Percentiles rank a stretch among this genome's conserved stretches.
Evolutionary conservation across 306 rosid species (phyloP).

Genomic region (Parietaria judaica): DNA sequence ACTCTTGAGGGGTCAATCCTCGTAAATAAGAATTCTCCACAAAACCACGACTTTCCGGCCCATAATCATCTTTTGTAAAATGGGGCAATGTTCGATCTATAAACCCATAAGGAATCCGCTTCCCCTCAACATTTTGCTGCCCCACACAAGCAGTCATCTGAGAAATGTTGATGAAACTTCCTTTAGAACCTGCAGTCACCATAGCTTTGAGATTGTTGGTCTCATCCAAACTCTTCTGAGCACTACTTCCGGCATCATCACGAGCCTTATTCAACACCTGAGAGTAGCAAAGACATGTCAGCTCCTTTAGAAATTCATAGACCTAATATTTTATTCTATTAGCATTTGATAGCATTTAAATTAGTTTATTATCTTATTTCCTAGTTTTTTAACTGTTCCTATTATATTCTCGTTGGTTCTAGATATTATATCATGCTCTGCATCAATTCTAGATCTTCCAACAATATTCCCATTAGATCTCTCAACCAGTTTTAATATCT

Average conservation of each 20-base stretch:
- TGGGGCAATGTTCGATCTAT: slow-evolving; percentile 92
- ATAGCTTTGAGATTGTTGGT: slow-evolving; percentile 96
- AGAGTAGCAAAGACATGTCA: slow-evolving; percentile 13
- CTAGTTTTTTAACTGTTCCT: too few relatives aligned
- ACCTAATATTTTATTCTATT: too few relatives aligned
- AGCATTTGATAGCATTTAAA: too few relatives aligned
- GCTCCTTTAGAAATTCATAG: neutral
- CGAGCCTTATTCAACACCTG: slow-evolving; percentile 90
- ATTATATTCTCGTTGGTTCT: too few relatives aligned
- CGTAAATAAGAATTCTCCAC: slow-evolving; percentile 96
- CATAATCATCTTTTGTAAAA: slow-evolving; percentile 90
- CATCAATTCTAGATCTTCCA: too few relatives aligned
- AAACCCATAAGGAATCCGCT: slow-evolving; percentile 96
- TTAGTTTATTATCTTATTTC: too few relatives aligned
- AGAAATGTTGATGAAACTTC: slow-evolving; percentile 96
- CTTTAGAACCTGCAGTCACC: slow-evolving; percentile 99
- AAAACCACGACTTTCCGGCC: slow-evolving; percentile 99
- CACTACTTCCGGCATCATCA: slow-evolving; percentile 97
- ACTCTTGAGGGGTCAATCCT: slow-evolving; percentile 97
- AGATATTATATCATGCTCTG: too few relatives aligned
- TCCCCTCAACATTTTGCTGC: slow-evolving; percentile 98
- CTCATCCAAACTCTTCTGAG: slow-evolving; percentile 90
- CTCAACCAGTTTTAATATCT: too few relatives aligned
- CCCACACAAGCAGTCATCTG: slow-evolving; percentile 99
- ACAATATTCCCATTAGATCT: too few relatives aligned